A percentile compares a stretch with the other conserved stretches of the same genome.
These are phyloP conservation scores for Paulownia fortunei DNA, from an alignment of 257 asterid species.

Conservation along the genomic window DNA sequence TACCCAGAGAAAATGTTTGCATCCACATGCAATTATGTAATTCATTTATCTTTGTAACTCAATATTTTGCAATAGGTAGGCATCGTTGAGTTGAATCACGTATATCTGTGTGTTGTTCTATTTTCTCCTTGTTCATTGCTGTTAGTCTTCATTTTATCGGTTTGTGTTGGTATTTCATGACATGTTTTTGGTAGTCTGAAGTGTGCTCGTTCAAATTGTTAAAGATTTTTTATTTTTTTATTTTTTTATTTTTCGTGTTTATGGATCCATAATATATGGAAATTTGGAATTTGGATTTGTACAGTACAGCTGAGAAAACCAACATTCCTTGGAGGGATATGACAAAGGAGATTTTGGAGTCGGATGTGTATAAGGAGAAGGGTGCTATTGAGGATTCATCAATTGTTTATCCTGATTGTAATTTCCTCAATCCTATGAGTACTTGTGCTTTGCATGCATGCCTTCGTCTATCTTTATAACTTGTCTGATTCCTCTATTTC, in stretches of 20 bases:
- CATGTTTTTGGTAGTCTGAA: neutral
- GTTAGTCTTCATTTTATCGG: neutral
- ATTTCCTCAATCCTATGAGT: constrained; percentile 29
- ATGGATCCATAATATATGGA: neutral
- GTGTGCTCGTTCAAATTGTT: neutral
- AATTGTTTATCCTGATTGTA: constrained; percentile 87
- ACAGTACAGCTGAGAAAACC: constrained; percentile 96
- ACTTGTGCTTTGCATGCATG: constrained; percentile 8
- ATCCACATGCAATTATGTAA: neutral
- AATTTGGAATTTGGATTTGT: constrained; percentile 39
- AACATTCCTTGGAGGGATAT: constrained; percentile 93
- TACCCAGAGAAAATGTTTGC: neutral
- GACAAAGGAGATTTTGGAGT: constrained; percentile 81
- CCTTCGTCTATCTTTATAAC: neutral
- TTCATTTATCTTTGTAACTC: neutral
- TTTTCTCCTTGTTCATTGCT: neutral
- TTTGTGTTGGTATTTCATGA: neutral
- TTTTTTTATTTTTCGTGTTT: neutral
- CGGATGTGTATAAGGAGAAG: constrained; percentile 81
- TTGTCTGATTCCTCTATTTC: neutral
- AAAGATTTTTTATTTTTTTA: neutral
- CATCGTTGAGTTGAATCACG: neutral
- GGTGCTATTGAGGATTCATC: constrained; percentile 68
- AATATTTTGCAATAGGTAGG: neutral
- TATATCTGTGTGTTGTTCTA: neutral